Evolutionary conservation across 768 basidiomycete species (phyloP), one percentile per base, ranked within the genome.

Genomic region (Lyophyllum semitale): DNA sequence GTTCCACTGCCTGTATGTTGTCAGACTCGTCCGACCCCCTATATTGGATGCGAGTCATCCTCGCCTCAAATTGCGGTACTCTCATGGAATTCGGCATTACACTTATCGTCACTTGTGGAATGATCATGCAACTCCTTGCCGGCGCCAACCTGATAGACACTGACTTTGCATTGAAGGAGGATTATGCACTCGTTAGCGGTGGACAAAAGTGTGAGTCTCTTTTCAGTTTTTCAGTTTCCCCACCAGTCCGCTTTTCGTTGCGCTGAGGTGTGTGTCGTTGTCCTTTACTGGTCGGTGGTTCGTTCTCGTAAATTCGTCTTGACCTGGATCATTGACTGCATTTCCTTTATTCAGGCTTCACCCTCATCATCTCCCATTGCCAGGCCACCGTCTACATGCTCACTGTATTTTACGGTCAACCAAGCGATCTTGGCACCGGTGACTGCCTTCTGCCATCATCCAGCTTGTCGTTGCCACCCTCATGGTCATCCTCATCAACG

Each of bases 11-110:
- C 95, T n/a, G n/a, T 85, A 96, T 98, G 88, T 97, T 94, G n/a
- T n/a, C n/a, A n/a, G n/a, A n/a, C n/a, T n/a, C n/a, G n/a, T n/a
- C n/a, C n/a, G n/a, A n/a, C n/a, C 97, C 97, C 15, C 86, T 99
- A 35, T 98, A 97, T 79, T 98, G 96, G 97, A 95, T 98, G 90
- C 92, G 96, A 75, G 96, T 96, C 77, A 98, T 99, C 76, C 85
- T 99, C 58, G 96, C 97, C 22, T 97, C 93, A 8, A 98, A 98
- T 78, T 85, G 97, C 56, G 97, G 97, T 59, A 98, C 97, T 1
- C 88, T 99, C 58, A 99, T 99, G 97, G 97, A 99, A 74, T 86
- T 99, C 58, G 96, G 97, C 57, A 98, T 98, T 65, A 95, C 88
- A 26, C 97, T 96, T 37, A 97, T 98, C 68, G 85, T 98, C 71